Evolutionary conservation across 495 filamentous ascomycete species (phyloP), one percentile per base, ranked within the genome.

Genomic region (Penicillium coprophilum): DNA sequence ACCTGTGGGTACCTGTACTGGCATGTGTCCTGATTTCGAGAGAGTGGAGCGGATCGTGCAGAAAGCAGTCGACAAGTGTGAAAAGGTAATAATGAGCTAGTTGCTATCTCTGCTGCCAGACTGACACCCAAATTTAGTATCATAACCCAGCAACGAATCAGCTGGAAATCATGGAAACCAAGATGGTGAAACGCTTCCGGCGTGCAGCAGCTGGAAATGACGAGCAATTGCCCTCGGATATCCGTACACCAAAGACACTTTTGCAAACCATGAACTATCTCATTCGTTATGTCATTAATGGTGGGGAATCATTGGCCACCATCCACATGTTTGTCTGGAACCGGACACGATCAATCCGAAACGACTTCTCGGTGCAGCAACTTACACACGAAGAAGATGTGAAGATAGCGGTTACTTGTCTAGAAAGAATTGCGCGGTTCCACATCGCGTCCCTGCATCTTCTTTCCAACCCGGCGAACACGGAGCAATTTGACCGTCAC

Each of bases 21-120:
- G 90, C 56, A 97, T 96, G 92, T 99, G 95, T 69, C 90, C 95
- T 0, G 87, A 93, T 59, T 96, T 85, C 64, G 95, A 99, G 73
- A 78, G 87, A 36, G 80, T 92, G 13, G 83, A 87, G 31, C 83
- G 92, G 19, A 92, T 96, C 47, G 84, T 87, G 56, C 79, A 85
- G 59, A 80, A 81, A 54, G 82, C 80, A 75, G 79, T 86, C 32
- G 84, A 87, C 64, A 77, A 76, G 51, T 77, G 74, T 53, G 84
- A 87, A 69, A 84, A 82, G 76, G 83, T 82, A 72, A 40, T 15
- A 23, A 9, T 32, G 12, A 9, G 13, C 44, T 32, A 15, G 17
- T 28, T 47, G 19, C 6, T 15, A 3, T n/a, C 23, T 4, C 12
- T 38, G 21, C 11, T 13, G 23, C 39, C n/a, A 41, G 28, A 15